Percentiles rank a stretch among this genome's conserved stretches.
phyloP scores from a whole-genome alignment of 805 yeast genomes.

The Alloascoidea hylecoeti region DNA sequence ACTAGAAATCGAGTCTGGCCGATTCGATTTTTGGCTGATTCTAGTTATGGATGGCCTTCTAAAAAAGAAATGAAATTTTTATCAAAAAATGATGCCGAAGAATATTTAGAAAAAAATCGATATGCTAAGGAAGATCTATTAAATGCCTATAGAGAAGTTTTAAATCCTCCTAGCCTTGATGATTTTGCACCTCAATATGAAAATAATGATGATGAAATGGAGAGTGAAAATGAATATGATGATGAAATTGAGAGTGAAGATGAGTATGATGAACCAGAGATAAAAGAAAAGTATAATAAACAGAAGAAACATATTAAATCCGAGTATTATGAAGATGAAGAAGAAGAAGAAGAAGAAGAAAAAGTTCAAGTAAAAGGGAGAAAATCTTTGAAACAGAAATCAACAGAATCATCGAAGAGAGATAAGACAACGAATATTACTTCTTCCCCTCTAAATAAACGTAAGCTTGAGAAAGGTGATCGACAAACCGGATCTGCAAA shows the following conservation, averaged over 20 bases:
- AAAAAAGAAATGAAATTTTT: conserved; percentile 10
- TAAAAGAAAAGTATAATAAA: not conserved
- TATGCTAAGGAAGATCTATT: not conserved
- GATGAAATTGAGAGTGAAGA: conserved; percentile 1
- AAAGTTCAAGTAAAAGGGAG: conserved; percentile 3
- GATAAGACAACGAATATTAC: no score
- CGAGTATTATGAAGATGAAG: not conserved
- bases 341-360: not conserved
- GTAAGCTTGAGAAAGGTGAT: no score
- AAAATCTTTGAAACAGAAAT: not conserved
- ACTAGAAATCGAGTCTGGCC: conserved; percentile 17
- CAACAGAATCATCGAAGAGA: no score
- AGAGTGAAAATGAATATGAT: not conserved
- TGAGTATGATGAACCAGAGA: not conserved
- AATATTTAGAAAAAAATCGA: not conserved
- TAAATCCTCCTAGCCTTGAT: not conserved
- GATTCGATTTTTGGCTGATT: conserved; percentile 56
- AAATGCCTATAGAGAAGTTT: not conserved
- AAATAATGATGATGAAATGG: not conserved
- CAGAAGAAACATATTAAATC: not conserved
- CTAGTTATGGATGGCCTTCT: conserved; percentile 54
- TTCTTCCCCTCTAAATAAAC: no score
- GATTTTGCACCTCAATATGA: not conserved
- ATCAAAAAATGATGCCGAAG: not conserved
- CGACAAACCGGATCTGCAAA: no score